A percentile compares a stretch with the other conserved stretches of the same genome.
Conservation (phyloP, 345 rosid species). For the Capsella bursapastoris region DNA sequence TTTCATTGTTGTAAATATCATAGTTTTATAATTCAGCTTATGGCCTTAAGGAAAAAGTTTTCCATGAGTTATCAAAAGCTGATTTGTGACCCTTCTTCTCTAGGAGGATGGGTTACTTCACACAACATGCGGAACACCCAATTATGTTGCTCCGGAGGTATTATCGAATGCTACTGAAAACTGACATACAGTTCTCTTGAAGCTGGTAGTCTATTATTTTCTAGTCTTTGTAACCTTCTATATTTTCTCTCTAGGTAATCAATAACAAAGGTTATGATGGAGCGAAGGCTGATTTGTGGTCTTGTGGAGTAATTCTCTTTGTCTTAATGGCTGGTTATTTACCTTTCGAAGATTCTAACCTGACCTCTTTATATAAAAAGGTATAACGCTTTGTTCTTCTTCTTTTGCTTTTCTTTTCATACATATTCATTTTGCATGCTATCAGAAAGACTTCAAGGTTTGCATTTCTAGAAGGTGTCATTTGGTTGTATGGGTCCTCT, state of each 20-base stretch:
- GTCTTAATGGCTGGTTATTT: slow-evolving; percentile 97
- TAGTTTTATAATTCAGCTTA: slow-evolving; percentile 12
- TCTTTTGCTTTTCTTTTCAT: not conserved
- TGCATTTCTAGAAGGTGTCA: not conserved
- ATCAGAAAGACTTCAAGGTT: slow-evolving; percentile 10
- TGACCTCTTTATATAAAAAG: slow-evolving; percentile 81
- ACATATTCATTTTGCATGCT: not conserved
- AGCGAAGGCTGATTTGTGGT: slow-evolving; percentile 97
- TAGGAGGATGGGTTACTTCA: slow-evolving; percentile 99
- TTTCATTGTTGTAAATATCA: not conserved
- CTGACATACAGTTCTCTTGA: not conserved
- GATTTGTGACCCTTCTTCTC: slow-evolving; percentile 29
- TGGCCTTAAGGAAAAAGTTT: slow-evolving; percentile 12
- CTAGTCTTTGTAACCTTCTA: slow-evolving; percentile 13
- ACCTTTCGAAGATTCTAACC: slow-evolving; percentile 95
- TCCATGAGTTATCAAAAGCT: slow-evolving; percentile 15
- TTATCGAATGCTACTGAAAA: slow-evolving; percentile 37
- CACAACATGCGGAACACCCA: slow-evolving; percentile 98
- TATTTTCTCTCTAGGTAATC: slow-evolving; percentile 64
- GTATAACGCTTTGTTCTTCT: slow-evolving; percentile 43
- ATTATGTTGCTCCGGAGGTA: slow-evolving; percentile 99
- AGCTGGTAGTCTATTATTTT: not conserved
- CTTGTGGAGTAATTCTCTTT: slow-evolving; percentile 97
- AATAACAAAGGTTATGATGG: slow-evolving; percentile 98
- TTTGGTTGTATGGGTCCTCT: slow-evolving; percentile 22